Conservation (phyloP, 106 monocot species). For the Platanthera guangdongensis region DNA sequence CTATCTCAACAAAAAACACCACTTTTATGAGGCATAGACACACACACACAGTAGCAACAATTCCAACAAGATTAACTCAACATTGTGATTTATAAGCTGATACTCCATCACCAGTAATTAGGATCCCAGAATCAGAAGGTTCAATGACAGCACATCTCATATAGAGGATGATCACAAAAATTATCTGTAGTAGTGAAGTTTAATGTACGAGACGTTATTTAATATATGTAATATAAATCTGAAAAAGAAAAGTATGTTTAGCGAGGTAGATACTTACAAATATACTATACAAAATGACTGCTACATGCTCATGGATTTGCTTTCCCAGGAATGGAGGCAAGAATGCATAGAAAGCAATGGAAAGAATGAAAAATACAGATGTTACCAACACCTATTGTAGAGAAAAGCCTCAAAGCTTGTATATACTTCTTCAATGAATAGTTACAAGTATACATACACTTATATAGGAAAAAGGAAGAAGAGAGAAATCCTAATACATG, state of each 20-base stretch:
- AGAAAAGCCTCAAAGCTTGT: too few species aligned
- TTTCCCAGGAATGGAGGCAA: too few species aligned
- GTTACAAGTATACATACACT: too few species aligned
- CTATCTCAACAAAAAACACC: conserved; percentile 16
- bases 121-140: conserved; percentile 66
- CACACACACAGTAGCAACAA: neutral
- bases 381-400: too few species aligned
- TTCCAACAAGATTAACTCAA: neutral
- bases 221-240: neutral
- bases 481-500: too few species aligned
- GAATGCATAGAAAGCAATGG: too few species aligned
- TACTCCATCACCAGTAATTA: conserved; percentile 16
- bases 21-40: neutral
- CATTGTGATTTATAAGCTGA: conserved; percentile 22
- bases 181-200: conserved; percentile 29
- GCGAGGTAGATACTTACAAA: neutral
- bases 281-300: too few species aligned
- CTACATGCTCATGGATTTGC: too few species aligned
- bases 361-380: too few species aligned
- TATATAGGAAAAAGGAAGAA: too few species aligned
- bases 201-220: neutral
- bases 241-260: neutral
- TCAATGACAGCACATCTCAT: conserved; percentile 71
- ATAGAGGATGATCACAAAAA: conserved; percentile 64
- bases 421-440: too few species aligned